phyloP scores from a whole-genome alignment of 2,329 filamentous ascomycete species.

The Xylariaceae sp. region DNA sequence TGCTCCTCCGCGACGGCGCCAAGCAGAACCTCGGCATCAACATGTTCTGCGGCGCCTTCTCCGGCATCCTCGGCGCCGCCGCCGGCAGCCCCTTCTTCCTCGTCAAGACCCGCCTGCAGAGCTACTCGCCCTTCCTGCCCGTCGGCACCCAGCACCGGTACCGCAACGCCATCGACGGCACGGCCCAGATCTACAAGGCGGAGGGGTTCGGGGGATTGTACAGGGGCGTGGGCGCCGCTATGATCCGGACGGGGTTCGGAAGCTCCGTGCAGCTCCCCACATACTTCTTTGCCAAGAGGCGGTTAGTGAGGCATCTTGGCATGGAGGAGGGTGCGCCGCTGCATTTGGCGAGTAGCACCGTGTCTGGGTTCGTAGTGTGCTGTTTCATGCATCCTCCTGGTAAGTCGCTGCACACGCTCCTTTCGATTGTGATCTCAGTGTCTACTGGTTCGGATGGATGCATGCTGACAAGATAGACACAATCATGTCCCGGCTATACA shows the following conservation, averaged over 20 bases:
- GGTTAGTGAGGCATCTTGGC: constrained; percentile 77
- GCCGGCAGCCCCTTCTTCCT: constrained; percentile 96
- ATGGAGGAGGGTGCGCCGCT: constrained; percentile 90
- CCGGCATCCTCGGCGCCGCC: constrained; percentile 89
- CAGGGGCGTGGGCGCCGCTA: constrained; percentile 86
- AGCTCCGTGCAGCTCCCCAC: constrained; percentile 96
- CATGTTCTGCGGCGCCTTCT: constrained; percentile 87
- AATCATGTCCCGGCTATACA: constrained; percentile 98
- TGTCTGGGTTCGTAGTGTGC: constrained; percentile 94
- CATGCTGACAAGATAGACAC: constrained; percentile 62
- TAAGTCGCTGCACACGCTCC: constrained; percentile 43
- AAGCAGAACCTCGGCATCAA: constrained; percentile 88
- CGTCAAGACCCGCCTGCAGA: constrained; percentile 94
- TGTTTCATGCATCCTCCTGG: constrained; percentile 96
- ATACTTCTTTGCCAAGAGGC: constrained; percentile 95
- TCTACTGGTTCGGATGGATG: neutral
- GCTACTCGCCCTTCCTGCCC: constrained; percentile 87
- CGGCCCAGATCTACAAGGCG: constrained; percentile 73
- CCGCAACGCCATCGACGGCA: constrained; percentile 79
- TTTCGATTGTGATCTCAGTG: neutral
- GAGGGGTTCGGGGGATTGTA: constrained; percentile 86
- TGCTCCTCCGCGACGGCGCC: constrained; percentile 72
- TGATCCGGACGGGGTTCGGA: constrained; percentile 94
- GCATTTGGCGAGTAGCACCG: constrained; percentile 85
- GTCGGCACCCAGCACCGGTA: constrained; percentile 98